Evolutionary conservation across 169 alveolate species (phyloP).

Genomic region (Plasmodium adleri): DNA sequence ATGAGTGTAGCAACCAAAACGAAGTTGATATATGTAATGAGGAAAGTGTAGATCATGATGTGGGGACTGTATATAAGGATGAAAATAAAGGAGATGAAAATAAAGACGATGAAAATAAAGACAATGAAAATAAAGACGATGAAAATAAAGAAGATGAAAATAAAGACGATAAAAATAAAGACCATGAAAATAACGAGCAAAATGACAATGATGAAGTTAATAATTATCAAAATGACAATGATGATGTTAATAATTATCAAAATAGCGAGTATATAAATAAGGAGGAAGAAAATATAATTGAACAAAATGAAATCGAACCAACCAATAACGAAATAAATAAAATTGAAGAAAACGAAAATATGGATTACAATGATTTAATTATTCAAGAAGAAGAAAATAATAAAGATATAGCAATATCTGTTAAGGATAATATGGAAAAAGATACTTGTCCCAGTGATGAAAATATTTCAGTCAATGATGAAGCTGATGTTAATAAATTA

Average conservation of each 20-base stretch:
- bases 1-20: too few species aligned
- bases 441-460: background rate
- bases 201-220: background rate
- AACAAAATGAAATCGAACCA: background rate
- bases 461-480: background rate
- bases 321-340: background rate
- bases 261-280: background rate
- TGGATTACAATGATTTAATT: background rate
- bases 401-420: background rate
- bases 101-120: too few species aligned
- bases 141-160: too few species aligned
- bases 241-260: background rate
- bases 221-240: too few species aligned
- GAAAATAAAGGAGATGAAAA: too few species aligned
- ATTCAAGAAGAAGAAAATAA: background rate
- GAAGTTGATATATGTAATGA: too few species aligned
- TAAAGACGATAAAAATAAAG: too few species aligned
- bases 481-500: background rate
- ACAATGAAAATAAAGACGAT: too few species aligned
- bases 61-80: too few species aligned
- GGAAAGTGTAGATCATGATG: too few species aligned
- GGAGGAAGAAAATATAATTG: constrained; percentile 1
- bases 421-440: background rate
- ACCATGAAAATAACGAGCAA: background rate
- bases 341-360: background rate